Evolutionary conservation across 352 stramenopile species (phyloP), one percentile per base, ranked within the genome.

Genomic region (Saprolegnia diclina): DNA sequence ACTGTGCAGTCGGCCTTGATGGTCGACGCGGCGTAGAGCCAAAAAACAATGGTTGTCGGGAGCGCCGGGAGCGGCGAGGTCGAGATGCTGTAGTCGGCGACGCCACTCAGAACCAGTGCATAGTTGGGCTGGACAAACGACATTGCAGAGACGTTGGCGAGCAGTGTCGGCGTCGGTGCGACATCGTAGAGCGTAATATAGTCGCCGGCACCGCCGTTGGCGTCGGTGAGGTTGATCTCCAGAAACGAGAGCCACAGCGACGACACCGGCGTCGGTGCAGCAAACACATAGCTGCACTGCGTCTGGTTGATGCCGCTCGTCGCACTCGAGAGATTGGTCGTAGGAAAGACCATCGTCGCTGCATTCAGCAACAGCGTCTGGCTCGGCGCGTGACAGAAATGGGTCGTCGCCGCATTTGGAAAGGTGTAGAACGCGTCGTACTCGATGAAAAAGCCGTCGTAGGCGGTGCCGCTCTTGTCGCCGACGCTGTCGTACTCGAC

Each of bases 391-490:
- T 29, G 14, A 37, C 63, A 69, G 29, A 69, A 69, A 56, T 69
- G 63, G 5, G 13, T 5, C 4, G 48, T 69, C 7, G 48, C 19
- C 2, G 18, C 24, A 29, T 46, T 24, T 5, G 44, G 5, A 50
- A 69, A 69, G 9, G 44, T 18, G 29, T 61, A 69, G 26, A 38
- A 6, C 5, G 63, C 61, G 45, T 69, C 63, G 52, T 61, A 69
- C 37, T 56, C 44, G 21, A 69, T 50, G n/a, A 69, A 42, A 62
- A 69, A 69, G 5, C 63, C 63, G 29, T 69, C 63, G 29, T 11
- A 24, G 9, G 35, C 19, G 26, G 42, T 22, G 48, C 38, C 44
- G 14, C 18, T 62, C 6, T 42, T 46, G 63, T 69, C 63, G 10
- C 63, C 63, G 45, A 38, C 22, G 19, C 42, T 22, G 44, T 69